Percentiles rank a stretch among this genome's conserved stretches.
Conservation (phyloP, 1,139 yeast genomes). For the Wickerhamomyces sp. region DNA sequence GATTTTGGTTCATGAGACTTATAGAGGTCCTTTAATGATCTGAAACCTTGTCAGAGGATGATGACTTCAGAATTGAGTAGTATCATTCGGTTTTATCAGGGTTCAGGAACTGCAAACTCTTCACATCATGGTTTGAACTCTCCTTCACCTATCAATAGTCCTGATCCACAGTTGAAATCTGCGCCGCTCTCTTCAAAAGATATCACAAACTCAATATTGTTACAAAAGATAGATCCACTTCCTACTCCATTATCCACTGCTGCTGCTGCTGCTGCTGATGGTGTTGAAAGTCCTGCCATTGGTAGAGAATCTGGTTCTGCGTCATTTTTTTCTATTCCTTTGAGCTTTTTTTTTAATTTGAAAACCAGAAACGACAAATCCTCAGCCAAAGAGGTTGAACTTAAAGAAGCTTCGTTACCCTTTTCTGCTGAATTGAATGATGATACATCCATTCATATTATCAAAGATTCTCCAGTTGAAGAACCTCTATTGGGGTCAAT, state of each 20-base stretch:
- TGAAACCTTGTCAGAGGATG: constrained; percentile 6
- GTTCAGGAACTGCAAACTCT: constrained; percentile 7
- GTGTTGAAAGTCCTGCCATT: background rate
- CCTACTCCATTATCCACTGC: background rate
- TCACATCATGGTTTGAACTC: background rate
- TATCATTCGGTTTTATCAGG: constrained; percentile 12
- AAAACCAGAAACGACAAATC: background rate
- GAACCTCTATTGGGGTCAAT: background rate
- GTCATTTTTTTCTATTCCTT: constrained; percentile 11
- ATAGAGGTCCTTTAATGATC: background rate
- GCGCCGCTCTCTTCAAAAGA: background rate
- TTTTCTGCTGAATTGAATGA: constrained; percentile 2
- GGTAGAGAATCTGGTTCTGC: background rate
- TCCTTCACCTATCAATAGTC: background rate
- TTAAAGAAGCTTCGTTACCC: background rate
- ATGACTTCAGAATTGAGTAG: constrained; percentile 6
- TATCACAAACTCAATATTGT: background rate
- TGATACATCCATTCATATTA: constrained; percentile 8
- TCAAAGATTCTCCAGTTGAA: constrained; percentile 13
- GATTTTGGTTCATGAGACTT: too few relatives aligned
- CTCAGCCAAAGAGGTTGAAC: background rate
- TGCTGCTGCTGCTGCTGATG: background rate
- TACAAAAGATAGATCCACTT: background rate
- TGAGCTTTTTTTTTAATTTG: constrained; percentile 7
- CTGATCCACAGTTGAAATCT: background rate